Evolutionary conservation across 2,329 filamentous ascomycete genomes (phyloP).

Genomic region (Alternaria incomplexa): DNA sequence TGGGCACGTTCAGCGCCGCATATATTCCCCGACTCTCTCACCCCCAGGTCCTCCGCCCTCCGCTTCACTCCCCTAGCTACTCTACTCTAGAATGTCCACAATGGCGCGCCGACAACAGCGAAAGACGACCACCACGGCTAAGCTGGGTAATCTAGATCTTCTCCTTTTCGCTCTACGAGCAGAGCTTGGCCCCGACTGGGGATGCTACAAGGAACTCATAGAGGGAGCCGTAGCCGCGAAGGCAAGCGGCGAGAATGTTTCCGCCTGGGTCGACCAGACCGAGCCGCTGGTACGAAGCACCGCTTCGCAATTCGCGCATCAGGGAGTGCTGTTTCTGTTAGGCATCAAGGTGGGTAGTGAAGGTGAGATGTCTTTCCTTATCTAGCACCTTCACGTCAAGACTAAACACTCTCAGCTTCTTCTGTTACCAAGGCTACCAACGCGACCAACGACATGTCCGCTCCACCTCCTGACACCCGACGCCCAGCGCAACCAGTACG

Average conservation of each 20-base stretch:
- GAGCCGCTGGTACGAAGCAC: slow-evolving; percentile 11
- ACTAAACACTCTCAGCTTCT: neutral
- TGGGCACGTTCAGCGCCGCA: neutral
- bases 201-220: slow-evolving; percentile 23
- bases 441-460: neutral
- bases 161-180: slow-evolving; percentile 14
- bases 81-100: neutral
- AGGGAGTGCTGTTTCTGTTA: slow-evolving; percentile 21
- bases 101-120: neutral
- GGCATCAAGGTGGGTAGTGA: slow-evolving; percentile 71
- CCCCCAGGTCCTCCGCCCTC: neutral
- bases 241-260: neutral
- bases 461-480: neutral
- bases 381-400: slow-evolving; percentile 74
- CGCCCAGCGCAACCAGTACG: too few species aligned
- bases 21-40: neutral
- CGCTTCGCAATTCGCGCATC: slow-evolving; percentile 8
- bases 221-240: slow-evolving; percentile 4
- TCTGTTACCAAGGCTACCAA: neutral
- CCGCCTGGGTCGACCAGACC: slow-evolving; percentile 19
- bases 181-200: slow-evolving; percentile 16
- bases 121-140: rapidly evolving
- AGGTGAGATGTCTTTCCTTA: slow-evolving; percentile 71
- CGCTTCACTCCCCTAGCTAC: neutral
- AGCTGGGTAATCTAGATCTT: neutral